Conservation (phyloP, 257 asterid genomes). For the Solanum gracilifrons region DNA sequence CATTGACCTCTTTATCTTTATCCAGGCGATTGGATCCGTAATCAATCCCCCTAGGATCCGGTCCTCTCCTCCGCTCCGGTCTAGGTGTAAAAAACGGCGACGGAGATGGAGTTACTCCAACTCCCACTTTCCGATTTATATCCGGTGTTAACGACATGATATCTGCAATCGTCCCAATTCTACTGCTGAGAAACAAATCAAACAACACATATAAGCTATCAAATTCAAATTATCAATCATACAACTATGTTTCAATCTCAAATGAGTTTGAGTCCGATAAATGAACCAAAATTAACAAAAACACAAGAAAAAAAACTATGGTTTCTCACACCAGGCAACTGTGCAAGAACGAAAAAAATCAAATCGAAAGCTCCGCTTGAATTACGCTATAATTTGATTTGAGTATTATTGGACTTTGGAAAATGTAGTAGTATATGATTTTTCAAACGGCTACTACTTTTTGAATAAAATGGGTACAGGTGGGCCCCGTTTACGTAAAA, state of each 20-base stretch:
- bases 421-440: neutral
- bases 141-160: conserved; percentile 65
- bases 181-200: neutral
- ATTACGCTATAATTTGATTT: neutral
- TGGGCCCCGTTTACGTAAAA: neutral
- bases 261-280: neutral
- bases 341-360: neutral
- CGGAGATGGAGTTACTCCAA: conserved; percentile 61
- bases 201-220: neutral
- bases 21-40: conserved; percentile 40
- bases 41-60: conserved; percentile 49
- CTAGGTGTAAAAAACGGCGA: conserved; percentile 67
- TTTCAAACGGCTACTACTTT: neutral
- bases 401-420: neutral
- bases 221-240: neutral
- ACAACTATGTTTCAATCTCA: neutral
- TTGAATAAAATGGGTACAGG: neutral
- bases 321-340: neutral
- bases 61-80: conserved; percentile 51
- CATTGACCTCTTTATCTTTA: conserved; percentile 62
- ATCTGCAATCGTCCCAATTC: neutral
- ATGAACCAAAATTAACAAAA: neutral
- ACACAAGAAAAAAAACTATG: neutral
- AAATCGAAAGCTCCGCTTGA: neutral
- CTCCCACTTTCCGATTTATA: conserved; percentile 33